Conservation (phyloP, 495 filamentous ascomycete species). For the Aspergillus carlsbadensis region DNA sequence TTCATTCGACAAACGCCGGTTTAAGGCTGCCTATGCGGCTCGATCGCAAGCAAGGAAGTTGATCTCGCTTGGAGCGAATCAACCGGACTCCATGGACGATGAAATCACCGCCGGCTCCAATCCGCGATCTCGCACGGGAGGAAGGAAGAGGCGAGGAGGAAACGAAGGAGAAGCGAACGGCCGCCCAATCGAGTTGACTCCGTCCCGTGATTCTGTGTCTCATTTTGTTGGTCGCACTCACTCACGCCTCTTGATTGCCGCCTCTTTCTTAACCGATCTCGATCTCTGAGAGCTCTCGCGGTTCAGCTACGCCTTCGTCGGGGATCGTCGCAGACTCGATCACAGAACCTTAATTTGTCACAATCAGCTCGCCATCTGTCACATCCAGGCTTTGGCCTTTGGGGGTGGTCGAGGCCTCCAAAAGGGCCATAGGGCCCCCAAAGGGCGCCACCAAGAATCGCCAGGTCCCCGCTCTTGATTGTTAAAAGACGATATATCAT, state of each 20-base stretch:
- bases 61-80: conserved; percentile 2
- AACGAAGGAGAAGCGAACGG: neutral
- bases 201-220: neutral
- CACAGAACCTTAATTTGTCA: conserved; percentile 4
- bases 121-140: neutral
- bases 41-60: conserved; percentile 12
- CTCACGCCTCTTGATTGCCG: neutral
- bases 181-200: neutral
- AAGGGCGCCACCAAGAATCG: neutral
- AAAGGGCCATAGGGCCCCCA: neutral
- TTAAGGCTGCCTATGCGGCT: conserved; percentile 26
- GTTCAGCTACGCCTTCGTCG: conserved; percentile 18
- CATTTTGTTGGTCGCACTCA: too few relatives aligned
- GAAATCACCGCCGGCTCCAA: neutral
- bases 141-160: neutral
- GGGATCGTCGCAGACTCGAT: neutral
- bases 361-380: conserved; percentile 12
- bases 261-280: neutral
- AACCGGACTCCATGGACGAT: neutral
- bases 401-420: neutral
- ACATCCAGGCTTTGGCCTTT: neutral
- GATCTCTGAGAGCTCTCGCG: neutral
- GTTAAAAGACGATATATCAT: too few relatives aligned
- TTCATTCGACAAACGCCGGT: conserved; percentile 3
- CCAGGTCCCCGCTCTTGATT: too few relatives aligned